Percentiles rank a stretch among this genome's conserved stretches.
Evolutionary conservation across 768 basidiomycete genomes (phyloP).

Genomic region (Boletales sp.): DNA sequence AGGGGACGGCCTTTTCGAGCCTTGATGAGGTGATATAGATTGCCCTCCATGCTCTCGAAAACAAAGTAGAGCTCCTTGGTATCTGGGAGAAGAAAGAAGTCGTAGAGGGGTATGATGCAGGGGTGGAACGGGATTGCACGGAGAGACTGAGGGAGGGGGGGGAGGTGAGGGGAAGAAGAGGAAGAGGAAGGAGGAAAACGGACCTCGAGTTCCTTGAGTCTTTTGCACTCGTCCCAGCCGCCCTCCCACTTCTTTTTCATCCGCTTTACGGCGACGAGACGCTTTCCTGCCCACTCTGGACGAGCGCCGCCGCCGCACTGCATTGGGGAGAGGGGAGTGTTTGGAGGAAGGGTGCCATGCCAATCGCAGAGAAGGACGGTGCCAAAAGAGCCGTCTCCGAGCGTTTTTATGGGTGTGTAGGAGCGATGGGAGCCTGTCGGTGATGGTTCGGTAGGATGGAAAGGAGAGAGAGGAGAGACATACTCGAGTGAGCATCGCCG

Average conservation of each 20-base stretch:
- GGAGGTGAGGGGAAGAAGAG: slow-evolving; percentile 13
- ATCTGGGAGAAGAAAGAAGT: slow-evolving; percentile 96
- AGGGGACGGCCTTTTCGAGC: slow-evolving; percentile 91
- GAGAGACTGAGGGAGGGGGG: slow-evolving; percentile 60
- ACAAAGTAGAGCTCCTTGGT: slow-evolving; percentile 98
- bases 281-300: slow-evolving; percentile 92
- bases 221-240: slow-evolving; percentile 96
- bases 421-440: slow-evolving; percentile 73
- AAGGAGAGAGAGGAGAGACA: slow-evolving; percentile 30
- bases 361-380: slow-evolving; percentile 99
- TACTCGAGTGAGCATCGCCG: slow-evolving; percentile 69
- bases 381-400: slow-evolving; percentile 98
- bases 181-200: slow-evolving; percentile 29
- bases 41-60: slow-evolving; percentile 99
- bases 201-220: slow-evolving; percentile 93
- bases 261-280: slow-evolving; percentile 93
- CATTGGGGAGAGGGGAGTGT: slow-evolving; percentile 90
- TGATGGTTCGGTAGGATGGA: slow-evolving; percentile 3
- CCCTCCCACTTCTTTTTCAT: slow-evolving; percentile 99
- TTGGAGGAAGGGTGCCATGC: slow-evolving; percentile 92
- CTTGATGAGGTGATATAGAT: slow-evolving; percentile 98
- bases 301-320: slow-evolving; percentile 90
- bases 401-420: slow-evolving; percentile 92
- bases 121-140: slow-evolving; percentile 93
- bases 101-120: slow-evolving; percentile 97